Conservation (phyloP, 345 rosid genomes). For the Aegle marmelos region DNA sequence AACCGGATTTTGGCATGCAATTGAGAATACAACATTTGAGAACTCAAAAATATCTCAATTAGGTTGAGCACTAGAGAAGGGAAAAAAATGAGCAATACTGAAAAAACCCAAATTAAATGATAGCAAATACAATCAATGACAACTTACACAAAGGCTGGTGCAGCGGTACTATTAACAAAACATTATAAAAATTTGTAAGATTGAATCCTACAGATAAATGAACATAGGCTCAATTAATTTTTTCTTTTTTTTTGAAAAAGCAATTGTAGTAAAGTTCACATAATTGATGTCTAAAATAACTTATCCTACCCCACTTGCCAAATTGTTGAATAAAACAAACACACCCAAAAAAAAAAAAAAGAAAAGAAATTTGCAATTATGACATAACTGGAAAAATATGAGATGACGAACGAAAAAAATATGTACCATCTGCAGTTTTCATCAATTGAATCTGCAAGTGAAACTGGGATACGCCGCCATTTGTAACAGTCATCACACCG, state of each 20-base stretch:
- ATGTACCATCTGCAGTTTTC: slow-evolving; percentile 77
- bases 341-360: not conserved
- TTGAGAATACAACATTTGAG: not conserved
- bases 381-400: slow-evolving; percentile 6
- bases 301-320: not conserved
- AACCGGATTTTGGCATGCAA: not conserved
- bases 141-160: no score
- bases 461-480: slow-evolving; percentile 91
- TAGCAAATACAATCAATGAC: not conserved
- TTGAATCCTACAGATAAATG: not conserved
- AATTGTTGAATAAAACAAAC: not conserved
- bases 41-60: not conserved
- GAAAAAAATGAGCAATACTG: not conserved
- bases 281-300: not conserved
- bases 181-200: not conserved
- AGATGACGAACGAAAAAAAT: slow-evolving; percentile 10
- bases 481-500: slow-evolving; percentile 88
- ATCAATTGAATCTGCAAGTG: slow-evolving; percentile 61
- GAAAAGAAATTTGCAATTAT: not conserved
- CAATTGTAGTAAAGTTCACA: not conserved
- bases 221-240: not conserved
- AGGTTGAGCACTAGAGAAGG: not conserved
- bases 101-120: not conserved
- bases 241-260: no score
- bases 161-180: not conserved